Percentiles rank a stretch among this genome's conserved stretches.
phyloP scores from a whole-genome alignment of 352 stramenopile species.

The Pythium chondricola region DNA sequence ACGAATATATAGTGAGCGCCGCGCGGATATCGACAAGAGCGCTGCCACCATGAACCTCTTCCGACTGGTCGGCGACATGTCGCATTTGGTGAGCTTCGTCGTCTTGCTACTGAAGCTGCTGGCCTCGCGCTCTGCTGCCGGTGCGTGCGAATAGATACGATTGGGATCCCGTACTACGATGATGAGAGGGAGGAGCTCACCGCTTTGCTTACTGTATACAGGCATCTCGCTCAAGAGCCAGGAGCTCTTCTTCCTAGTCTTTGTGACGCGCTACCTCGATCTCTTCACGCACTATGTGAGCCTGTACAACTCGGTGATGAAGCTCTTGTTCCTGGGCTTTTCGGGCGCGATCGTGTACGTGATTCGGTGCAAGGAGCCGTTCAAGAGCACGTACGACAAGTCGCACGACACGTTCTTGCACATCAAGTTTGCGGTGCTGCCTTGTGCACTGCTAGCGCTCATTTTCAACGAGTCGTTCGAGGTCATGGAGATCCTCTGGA shows the following conservation, averaged over 20 bases:
- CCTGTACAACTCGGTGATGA: conserved; percentile 99
- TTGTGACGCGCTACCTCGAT: conserved; percentile 97
- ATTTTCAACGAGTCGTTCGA: conserved; percentile 93
- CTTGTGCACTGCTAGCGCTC: conserved; percentile 93
- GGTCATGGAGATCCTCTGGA: conserved; percentile 95
- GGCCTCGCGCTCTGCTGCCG: conserved; percentile 69
- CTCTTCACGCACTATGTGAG: conserved; percentile 95
- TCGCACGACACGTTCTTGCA: conserved; percentile 99
- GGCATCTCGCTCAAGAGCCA: conserved; percentile 98
- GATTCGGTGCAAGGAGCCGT: conserved; percentile 95
- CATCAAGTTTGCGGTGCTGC: conserved; percentile 95
- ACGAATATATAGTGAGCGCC: too few species aligned
- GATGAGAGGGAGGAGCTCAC: too few species aligned
- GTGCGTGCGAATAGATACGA: too few species aligned
- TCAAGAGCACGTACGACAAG: conserved; percentile 97
- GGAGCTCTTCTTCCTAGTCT: conserved; percentile 99
- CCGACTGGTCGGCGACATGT: conserved; percentile 97
- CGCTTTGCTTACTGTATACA: too few species aligned
- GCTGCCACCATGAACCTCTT: conserved; percentile 92
- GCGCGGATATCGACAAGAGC: too few species aligned
- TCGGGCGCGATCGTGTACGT: conserved; percentile 98
- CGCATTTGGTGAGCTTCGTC: conserved; percentile 98
- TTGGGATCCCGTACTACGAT: neutral
- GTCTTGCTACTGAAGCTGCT: conserved; percentile 97
- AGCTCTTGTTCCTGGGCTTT: conserved; percentile 96